phyloP scores from a whole-genome alignment of 169 alveolate genomes.

The Plasmodium gonderi region DNA sequence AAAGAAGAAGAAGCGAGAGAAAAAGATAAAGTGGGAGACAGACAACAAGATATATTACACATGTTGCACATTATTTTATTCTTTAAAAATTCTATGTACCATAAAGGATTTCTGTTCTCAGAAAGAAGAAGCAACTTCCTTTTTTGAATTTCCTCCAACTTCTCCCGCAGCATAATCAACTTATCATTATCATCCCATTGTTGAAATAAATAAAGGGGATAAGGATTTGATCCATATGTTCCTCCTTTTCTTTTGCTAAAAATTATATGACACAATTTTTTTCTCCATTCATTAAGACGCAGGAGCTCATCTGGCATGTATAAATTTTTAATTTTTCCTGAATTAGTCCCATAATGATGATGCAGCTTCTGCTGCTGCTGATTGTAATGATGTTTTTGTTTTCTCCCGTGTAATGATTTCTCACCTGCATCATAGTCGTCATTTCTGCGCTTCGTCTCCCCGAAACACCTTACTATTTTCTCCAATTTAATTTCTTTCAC shows the following conservation, averaged over 20 bases:
- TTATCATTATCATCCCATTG: slow-evolving; percentile 27
- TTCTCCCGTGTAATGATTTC: neutral
- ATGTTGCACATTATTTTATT: neutral
- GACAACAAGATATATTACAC: neutral
- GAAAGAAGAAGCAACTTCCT: neutral
- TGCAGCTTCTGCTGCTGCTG: neutral
- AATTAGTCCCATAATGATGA: neutral
- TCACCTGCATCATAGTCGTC: neutral
- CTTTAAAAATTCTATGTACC: neutral
- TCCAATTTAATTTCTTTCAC: slow-evolving; percentile 32
- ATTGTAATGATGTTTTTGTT: neutral
- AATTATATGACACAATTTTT: slow-evolving; percentile 14
- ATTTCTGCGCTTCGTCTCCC: neutral
- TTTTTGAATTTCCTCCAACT: slow-evolving; percentile 25
- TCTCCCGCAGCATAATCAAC: slow-evolving; percentile 42
- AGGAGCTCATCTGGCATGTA: neutral
- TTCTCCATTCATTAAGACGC: neutral
- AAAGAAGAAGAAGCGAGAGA: too few species aligned
- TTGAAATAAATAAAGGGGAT: neutral
- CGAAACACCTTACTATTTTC: slow-evolving; percentile 12
- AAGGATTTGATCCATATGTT: neutral
- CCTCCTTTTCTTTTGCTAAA: neutral
- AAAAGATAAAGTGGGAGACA: neutral
- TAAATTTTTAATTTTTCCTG: neutral
- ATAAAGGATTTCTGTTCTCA: neutral